Base-by-base conservation (phyloP, 2,329 filamentous ascomycete genomes). In the Paecilomyces sp. region DNA sequence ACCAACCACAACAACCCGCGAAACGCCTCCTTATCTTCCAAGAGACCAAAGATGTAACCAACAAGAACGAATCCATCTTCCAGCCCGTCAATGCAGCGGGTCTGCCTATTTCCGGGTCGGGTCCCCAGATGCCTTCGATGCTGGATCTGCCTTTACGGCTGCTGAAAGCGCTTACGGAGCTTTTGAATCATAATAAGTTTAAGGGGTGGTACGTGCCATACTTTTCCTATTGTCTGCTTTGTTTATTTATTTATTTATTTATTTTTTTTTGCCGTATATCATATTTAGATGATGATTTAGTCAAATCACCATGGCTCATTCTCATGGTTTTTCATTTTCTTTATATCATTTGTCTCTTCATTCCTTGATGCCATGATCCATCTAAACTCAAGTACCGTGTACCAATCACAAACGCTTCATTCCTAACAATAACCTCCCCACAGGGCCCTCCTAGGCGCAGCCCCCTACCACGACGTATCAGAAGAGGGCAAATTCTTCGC, bases 401-500 rank as follows among this genome's bases (percentile, higher is more conserved):
- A 28, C 25, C 3, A n/a, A 56, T 31, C 34, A 15, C 22, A 8
- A 24, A 9, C 6, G 25, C 7, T 6, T 54, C 18, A 28, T 55
- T 5, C 41, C 56, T 4, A 36, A 56, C 25, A 54, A 28, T 1
- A 18, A 41, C 30, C 60, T 63, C 36, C 58, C 36, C 11, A 15
- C 41, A 75, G 72, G 72, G 70, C 72, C 9, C 60, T 75, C 54
- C 57, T 72, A 13, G 64, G 68, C 1, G 72, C 73, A 9, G 72
- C 71, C 15, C 70, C 69, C 8, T 75, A 75, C 31, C 70, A 71
- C 61, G 72, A 74, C 67, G 68, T 67, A 3, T 71, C 68, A 0
- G 71, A 72, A 61, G 68, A 73, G 61, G 72, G 72, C 15, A 74
- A 71, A 57, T 75, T 72, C 58, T 75, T 73, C 61, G 73, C 72